Evolutionary conservation across 768 basidiomycete species (phyloP).

Genomic region (Mycena maculata): DNA sequence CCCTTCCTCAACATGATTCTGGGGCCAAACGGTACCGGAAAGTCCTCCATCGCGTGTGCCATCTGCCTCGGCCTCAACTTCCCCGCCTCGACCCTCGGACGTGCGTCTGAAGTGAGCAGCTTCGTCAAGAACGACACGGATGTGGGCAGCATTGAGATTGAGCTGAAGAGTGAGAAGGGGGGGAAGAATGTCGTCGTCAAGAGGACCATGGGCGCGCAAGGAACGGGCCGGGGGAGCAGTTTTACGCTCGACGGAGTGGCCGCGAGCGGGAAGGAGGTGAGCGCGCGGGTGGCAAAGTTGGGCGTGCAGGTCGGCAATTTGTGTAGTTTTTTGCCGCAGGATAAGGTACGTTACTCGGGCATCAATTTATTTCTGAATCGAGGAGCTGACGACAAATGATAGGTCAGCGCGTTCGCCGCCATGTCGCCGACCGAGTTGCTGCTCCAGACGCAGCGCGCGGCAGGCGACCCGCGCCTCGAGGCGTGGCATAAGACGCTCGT

Average conservation of each 20-base stretch:
- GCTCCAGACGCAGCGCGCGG: slow-evolving; percentile 89
- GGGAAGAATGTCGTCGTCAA: slow-evolving; percentile 83
- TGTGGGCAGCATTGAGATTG: slow-evolving; percentile 87
- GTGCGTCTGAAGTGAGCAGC: slow-evolving; percentile 78
- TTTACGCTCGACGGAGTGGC: slow-evolving; percentile 81
- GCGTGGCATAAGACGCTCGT: slow-evolving; percentile 88
- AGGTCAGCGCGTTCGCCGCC: slow-evolving; percentile 76
- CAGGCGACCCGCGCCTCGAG: slow-evolving; percentile 82
- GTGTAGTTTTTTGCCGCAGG: slow-evolving; percentile 97
- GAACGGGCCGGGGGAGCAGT: slow-evolving; percentile 63
- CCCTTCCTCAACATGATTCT: slow-evolving; percentile 97
- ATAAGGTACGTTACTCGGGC: slow-evolving; percentile 92
- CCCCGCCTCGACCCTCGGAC: slow-evolving; percentile 80
- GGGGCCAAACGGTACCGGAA: slow-evolving; percentile 97
- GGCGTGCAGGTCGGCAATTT: slow-evolving; percentile 95
- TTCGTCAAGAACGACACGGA: slow-evolving; percentile 88
- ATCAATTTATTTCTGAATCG: too few relatives aligned
- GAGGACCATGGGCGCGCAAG: slow-evolving; percentile 70
- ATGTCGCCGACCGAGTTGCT: slow-evolving; percentile 88
- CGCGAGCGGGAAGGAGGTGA: slow-evolving; percentile 73
- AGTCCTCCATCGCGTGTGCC: slow-evolving; percentile 93
- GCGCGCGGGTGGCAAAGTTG: slow-evolving; percentile 68
- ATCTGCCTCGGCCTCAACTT: slow-evolving; percentile 83
- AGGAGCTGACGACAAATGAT: too few relatives aligned
- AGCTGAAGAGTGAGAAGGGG: slow-evolving; percentile 80